A percentile compares a stretch with the other conserved stretches of the same genome.
Conservation (phyloP, 306 rosid species). For the Quercus agrifolia region DNA sequence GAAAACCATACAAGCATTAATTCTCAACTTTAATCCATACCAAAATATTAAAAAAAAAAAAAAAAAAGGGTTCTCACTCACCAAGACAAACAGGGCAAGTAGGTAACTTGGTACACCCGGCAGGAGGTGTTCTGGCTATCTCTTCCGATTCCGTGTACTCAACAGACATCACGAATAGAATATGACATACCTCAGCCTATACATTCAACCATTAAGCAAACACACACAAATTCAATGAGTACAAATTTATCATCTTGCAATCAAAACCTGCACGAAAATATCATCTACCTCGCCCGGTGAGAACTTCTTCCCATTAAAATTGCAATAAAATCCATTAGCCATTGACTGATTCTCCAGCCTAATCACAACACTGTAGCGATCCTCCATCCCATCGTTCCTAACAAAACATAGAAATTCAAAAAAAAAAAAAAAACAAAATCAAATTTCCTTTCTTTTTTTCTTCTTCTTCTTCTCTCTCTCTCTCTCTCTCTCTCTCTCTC, state of each 20-base stretch:
- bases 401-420: not conserved
- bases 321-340: conserved; percentile 50
- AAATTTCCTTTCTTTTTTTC: not conserved
- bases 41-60: not conserved
- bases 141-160: conserved; percentile 78
- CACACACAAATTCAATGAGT: conserved; percentile 3
- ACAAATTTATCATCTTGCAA: not conserved
- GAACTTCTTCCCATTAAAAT: conserved; percentile 70
- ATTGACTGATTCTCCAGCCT: conserved; percentile 40
- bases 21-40: conserved; percentile 4
- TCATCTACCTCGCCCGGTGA: conserved; percentile 68
- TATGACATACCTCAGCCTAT: conserved; percentile 91
- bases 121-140: conserved; percentile 75
- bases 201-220: conserved; percentile 8
- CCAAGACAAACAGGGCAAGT: conserved; percentile 97
- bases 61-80: conserved; percentile 30
- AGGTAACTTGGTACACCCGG: conserved; percentile 73
- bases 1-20: conserved; percentile 7
- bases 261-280: not conserved
- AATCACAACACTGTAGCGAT: conserved; percentile 77
- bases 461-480: no score
- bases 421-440: not conserved
- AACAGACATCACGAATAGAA: conserved; percentile 65
- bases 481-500: not conserved
- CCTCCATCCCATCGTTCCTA: conserved; percentile 88